phyloP scores from a whole-genome alignment of 2,329 filamentous ascomycete genomes.

The Metarhizium sp. region DNA sequence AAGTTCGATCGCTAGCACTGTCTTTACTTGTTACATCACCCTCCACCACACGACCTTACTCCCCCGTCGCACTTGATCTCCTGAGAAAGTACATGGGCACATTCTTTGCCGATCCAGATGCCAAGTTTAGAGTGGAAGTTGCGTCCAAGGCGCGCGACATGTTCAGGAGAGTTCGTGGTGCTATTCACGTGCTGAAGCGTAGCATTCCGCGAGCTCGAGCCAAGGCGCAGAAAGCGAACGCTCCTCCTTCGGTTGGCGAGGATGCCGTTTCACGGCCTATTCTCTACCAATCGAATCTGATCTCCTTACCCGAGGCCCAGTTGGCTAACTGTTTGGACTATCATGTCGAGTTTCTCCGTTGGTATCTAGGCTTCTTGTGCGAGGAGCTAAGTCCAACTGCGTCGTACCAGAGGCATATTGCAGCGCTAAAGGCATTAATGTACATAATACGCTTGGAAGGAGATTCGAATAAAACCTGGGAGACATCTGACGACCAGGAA shows the following conservation, averaged over 20 bases:
- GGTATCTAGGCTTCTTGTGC: conserved; percentile 65
- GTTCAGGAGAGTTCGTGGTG: conserved; percentile 63
- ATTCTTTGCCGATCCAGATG: conserved; percentile 75
- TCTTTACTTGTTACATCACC: conserved; percentile 71
- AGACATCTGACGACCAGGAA: conserved; percentile 27
- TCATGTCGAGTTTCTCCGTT: conserved; percentile 58
- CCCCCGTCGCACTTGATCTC: conserved; percentile 47
- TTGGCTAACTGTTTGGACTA: conserved; percentile 31
- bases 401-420: conserved; percentile 85
- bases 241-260: not conserved
- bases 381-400: conserved; percentile 69
- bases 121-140: conserved; percentile 76
- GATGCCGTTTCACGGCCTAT: conserved; percentile 17
- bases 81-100: conserved; percentile 57
- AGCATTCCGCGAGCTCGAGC: conserved; percentile 27
- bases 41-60: conserved; percentile 65
- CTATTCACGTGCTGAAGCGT: conserved; percentile 46
- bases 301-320: conserved; percentile 27
- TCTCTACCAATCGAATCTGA: conserved; percentile 29
- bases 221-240: conserved; percentile 24
- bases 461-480: conserved; percentile 37
- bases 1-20: conserved; percentile 70
- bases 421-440: conserved; percentile 61
- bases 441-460: conserved; percentile 61
- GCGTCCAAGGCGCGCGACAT: conserved; percentile 67